Evolutionary conservation across 108 stramenopile species (phyloP).

Genomic region (Seminavis robusta): DNA sequence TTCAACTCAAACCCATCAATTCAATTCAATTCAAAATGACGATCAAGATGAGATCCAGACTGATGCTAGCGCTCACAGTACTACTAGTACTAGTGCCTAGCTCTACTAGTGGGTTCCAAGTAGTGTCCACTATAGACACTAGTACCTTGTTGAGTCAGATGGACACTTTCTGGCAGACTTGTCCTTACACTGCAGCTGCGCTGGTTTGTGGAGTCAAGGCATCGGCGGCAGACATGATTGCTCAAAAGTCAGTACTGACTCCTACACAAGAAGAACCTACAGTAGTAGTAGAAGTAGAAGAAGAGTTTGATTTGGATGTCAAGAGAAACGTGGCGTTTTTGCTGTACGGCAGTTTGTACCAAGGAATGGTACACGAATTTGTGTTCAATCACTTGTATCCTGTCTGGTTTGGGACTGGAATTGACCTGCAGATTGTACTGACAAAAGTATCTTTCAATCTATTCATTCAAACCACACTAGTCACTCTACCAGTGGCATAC

Average conservation of each 20-base stretch:
- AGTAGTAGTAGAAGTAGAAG: background rate
- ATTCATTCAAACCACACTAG: constrained; percentile 35
- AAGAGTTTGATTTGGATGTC: background rate
- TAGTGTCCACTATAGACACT: too few species aligned
- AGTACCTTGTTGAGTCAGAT: too few species aligned
- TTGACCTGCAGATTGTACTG: constrained; percentile 21
- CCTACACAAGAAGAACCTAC: too few species aligned
- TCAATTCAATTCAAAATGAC: too few species aligned
- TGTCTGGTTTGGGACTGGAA: constrained; percentile 41
- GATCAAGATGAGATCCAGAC: too few species aligned
- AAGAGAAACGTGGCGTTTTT: constrained; percentile 37
- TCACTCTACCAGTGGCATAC: constrained; percentile 63
- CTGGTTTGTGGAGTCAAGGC: constrained; percentile 32
- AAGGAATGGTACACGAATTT: constrained; percentile 54
- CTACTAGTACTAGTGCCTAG: too few species aligned
- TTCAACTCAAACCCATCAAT: too few species aligned
- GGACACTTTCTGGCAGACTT: constrained; percentile 21
- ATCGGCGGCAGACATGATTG: constrained; percentile 27
- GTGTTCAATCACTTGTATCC: constrained; percentile 60
- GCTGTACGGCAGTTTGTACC: constrained; percentile 61
- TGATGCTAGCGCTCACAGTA: too few species aligned
- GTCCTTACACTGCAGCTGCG: constrained; percentile 30
- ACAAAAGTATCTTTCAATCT: constrained; percentile 49
- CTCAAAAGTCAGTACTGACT: constrained; percentile 28
- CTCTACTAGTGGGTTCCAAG: too few species aligned